Evolutionary conservation across 1,284 basidiomycete species (phyloP).

Genomic region (Malassezia nana): DNA sequence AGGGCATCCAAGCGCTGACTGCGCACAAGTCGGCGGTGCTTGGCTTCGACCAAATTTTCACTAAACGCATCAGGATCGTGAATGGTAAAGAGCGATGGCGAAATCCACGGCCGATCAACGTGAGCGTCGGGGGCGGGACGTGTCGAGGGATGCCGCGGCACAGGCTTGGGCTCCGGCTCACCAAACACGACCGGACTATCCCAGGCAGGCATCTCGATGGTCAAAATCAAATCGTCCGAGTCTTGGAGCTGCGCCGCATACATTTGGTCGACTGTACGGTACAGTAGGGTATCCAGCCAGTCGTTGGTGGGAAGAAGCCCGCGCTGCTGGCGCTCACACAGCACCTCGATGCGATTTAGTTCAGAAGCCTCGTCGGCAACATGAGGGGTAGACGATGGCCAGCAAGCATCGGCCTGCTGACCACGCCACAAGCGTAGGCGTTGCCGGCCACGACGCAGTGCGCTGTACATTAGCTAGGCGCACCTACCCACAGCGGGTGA

Average conservation of each 20-base stretch:
- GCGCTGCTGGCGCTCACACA: constrained; percentile 90
- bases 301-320: constrained; percentile 87
- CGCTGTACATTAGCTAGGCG: constrained; percentile 53
- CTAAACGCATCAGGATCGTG: constrained; percentile 78
- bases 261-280: constrained; percentile 76
- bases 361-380: constrained; percentile 58
- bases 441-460: constrained; percentile 65
- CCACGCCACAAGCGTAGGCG: constrained; percentile 72
- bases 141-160: neutral
- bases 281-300: constrained; percentile 88
- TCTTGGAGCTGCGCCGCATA: constrained; percentile 25
- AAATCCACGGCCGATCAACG: constrained; percentile 46
- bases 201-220: constrained; percentile 90
- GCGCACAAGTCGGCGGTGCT: constrained; percentile 83
- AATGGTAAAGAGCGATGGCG: constrained; percentile 63
- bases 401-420: constrained; percentile 70
- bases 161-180: constrained; percentile 48
- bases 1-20: constrained; percentile 89
- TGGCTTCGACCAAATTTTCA: constrained; percentile 94
- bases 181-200: constrained; percentile 96
- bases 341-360: constrained; percentile 87
- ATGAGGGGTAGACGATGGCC: constrained; percentile 65
- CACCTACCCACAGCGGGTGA: constrained; percentile 75
- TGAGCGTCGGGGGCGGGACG: neutral
- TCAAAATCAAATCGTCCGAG: constrained; percentile 57